Conservation (phyloP, 108 stramenopile species). For the Epithemia pelagica region DNA sequence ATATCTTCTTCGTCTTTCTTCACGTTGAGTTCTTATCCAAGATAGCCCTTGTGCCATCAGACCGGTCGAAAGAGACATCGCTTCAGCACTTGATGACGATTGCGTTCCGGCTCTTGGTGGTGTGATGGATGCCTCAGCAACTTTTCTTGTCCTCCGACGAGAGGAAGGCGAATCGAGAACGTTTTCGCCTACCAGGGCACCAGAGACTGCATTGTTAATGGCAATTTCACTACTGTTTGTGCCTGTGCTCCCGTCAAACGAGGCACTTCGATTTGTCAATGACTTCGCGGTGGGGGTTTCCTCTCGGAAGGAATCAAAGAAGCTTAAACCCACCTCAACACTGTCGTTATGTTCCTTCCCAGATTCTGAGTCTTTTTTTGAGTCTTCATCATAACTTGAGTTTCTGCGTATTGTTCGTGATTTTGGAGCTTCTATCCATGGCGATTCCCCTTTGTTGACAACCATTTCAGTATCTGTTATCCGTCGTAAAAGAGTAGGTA, state of each 20-base stretch:
- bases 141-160: background rate
- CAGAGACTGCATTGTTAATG: conserved; percentile 1
- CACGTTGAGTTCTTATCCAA: conserved; percentile 31
- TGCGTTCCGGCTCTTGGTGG: background rate
- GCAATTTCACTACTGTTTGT: background rate
- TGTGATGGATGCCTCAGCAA: background rate
- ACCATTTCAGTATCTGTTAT: background rate
- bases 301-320: background rate
- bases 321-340: background rate
- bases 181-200: conserved; percentile 13
- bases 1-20: conserved; percentile 25
- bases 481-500: too few species aligned
- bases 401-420: background rate
- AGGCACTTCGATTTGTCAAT: background rate
- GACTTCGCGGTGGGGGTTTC: background rate
- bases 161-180: conserved; percentile 6
- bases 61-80: conserved; percentile 5
- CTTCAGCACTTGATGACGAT: background rate
- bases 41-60: conserved; percentile 24
- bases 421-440: background rate
- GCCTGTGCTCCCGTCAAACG: background rate
- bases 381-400: background rate
- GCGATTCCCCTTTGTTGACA: background rate
- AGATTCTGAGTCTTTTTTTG: background rate
- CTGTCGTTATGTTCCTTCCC: background rate